Conservation (phyloP, 164 flowering plant species). For the Hamamelis virginiana region DNA sequence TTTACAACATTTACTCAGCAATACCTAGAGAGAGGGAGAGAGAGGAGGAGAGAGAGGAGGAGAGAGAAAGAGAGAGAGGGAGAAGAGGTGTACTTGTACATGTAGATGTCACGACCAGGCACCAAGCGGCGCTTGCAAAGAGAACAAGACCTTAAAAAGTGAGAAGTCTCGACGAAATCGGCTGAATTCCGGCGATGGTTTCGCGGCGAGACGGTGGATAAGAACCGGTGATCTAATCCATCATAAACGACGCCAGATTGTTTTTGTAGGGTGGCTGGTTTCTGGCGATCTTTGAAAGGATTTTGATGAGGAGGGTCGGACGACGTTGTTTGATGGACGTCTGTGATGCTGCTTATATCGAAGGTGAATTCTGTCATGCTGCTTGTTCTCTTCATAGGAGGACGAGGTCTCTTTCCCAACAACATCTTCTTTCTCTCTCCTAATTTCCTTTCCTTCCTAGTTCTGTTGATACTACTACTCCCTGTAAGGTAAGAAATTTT, state of each 20-base stretch:
- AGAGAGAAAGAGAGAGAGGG: neutral
- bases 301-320: constrained; percentile 10
- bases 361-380: constrained; percentile 64
- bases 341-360: constrained; percentile 28
- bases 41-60: no score
- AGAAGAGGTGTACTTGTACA: constrained; percentile 54
- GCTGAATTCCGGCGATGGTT: constrained; percentile 29
- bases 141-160: constrained; percentile 54
- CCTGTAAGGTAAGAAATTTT: neutral
- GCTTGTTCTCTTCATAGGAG: constrained; percentile 59
- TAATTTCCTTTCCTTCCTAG: neutral
- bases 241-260: neutral
- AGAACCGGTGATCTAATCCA: constrained; percentile 24
- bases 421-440: constrained; percentile 28
- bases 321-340: constrained; percentile 3
- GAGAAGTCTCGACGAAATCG: constrained; percentile 39
- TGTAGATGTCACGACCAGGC: constrained; percentile 69
- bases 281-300: constrained; percentile 3
- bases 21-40: no score
- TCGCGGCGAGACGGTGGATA: constrained; percentile 33
- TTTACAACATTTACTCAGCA: no score
- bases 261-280: neutral
- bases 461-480: no score
- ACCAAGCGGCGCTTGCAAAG: constrained; percentile 66
- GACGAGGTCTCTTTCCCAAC: constrained; percentile 67